Evolutionary conservation across 179 eudicot genomes (phyloP).

Genomic region (Drosera spatulata): DNA sequence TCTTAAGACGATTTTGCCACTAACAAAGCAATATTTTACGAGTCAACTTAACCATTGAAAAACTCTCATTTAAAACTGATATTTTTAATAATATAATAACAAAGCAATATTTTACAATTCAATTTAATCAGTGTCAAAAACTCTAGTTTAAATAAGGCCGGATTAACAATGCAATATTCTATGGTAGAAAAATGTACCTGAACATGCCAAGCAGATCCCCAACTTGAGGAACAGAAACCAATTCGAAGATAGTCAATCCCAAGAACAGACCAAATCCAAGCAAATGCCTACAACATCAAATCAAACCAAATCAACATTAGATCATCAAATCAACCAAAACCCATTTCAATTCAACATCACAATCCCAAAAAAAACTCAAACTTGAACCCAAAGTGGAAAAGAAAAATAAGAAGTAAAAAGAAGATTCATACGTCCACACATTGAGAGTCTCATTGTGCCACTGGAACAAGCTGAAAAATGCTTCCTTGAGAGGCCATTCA

Average conservation of each 20-base stretch:
- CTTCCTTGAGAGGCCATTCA: slow-evolving; percentile 73
- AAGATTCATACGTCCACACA: slow-evolving; percentile 73
- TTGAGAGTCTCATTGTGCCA: slow-evolving; percentile 97
- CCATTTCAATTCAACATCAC: too few species aligned
- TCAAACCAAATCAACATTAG: not conserved
- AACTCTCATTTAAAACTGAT: too few species aligned
- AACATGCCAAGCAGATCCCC: slow-evolving; percentile 57
- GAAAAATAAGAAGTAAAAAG: not conserved
- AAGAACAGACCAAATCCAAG: slow-evolving; percentile 68
- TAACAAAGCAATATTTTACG: too few species aligned
- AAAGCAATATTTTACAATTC: not conserved
- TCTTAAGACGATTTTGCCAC: too few species aligned
- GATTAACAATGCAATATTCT: not conserved
- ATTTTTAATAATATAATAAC: too few species aligned
- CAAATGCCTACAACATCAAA: slow-evolving; percentile 56
- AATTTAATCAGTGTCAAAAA: not conserved
- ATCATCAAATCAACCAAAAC: too few species aligned
- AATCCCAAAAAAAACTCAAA: too few species aligned
- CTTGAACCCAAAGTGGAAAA: not conserved
- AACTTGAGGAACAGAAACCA: slow-evolving; percentile 46
- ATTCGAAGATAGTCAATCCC: slow-evolving; percentile 49
- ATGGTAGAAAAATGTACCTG: slow-evolving; percentile 21
- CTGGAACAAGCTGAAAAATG: slow-evolving; percentile 66
- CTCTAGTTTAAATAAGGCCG: not conserved
- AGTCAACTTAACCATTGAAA: too few species aligned